Percentiles rank a stretch among this genome's conserved stretches.
phyloP scores from a whole-genome alignment of 2,329 filamentous ascomycete species.

The Trichophyton verrucosum region DNA sequence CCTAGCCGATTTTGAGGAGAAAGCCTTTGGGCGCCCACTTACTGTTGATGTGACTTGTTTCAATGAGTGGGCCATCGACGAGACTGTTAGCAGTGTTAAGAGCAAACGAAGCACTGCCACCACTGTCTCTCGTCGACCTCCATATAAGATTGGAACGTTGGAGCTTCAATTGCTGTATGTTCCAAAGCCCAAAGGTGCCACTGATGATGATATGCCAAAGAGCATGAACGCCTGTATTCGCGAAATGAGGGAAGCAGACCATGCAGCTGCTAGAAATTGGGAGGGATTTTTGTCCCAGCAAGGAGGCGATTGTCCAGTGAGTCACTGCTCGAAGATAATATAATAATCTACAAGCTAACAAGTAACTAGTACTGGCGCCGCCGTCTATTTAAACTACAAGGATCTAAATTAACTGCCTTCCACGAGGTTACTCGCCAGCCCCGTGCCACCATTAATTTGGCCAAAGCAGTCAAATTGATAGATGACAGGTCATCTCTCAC shows the following conservation, averaged over 20 bases:
- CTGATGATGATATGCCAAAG: slow-evolving; percentile 97
- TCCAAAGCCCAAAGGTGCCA: slow-evolving; percentile 72
- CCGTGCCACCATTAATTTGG: slow-evolving; percentile 89
- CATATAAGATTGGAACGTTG: slow-evolving; percentile 93
- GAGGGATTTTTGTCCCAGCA: slow-evolving; percentile 92
- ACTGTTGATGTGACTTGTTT: slow-evolving; percentile 86
- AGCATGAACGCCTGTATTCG: slow-evolving; percentile 95
- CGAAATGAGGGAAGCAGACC: slow-evolving; percentile 83
- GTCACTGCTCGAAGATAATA: slow-evolving; percentile 28
- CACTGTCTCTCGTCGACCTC: slow-evolving; percentile 61
- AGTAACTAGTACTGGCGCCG: slow-evolving; percentile 76
- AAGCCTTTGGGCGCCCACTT: slow-evolving; percentile 78
- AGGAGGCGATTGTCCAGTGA: slow-evolving; percentile 91
- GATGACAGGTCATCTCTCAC: slow-evolving; percentile 77
- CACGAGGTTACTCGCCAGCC: slow-evolving; percentile 93
- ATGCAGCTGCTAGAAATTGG: slow-evolving; percentile 61
- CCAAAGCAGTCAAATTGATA: slow-evolving; percentile 83
- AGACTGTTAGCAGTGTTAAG: slow-evolving; percentile 74
- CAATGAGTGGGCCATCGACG: slow-evolving; percentile 96
- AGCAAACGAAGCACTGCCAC: slow-evolving; percentile 66
- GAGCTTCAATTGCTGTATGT: slow-evolving; percentile 91
- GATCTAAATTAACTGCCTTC: slow-evolving; percentile 84
- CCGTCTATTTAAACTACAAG: slow-evolving; percentile 88
- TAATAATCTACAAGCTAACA: slow-evolving; percentile 19
- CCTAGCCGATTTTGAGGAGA: slow-evolving; percentile 78